A percentile compares a stretch with the other conserved stretches of the same genome.
Conservation (phyloP, 441 rosid species). For the Erodium moschatum region DNA sequence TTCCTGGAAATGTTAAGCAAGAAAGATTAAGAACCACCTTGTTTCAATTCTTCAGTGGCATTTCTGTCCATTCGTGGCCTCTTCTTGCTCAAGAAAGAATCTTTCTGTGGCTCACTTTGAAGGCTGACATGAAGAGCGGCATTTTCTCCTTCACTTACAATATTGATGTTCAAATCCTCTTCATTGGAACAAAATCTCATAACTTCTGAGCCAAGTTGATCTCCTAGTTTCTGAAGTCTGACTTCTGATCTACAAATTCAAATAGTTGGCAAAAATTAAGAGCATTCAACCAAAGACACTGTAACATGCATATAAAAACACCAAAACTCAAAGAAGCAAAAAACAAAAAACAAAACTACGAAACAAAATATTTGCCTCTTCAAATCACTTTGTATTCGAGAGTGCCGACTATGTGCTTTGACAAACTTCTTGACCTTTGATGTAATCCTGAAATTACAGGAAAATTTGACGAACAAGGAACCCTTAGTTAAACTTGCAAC, state of each 20-base stretch:
- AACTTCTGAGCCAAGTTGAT: conserved; percentile 48
- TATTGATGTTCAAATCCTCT: conserved; percentile 52
- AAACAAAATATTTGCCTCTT: conserved; percentile 43
- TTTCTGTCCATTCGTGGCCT: conserved; percentile 28
- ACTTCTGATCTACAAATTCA: conserved; percentile 55
- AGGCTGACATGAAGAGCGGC: conserved; percentile 30
- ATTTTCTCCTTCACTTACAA: conserved; percentile 57
- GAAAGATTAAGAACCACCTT: conserved; percentile 30
- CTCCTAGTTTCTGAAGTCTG: conserved; percentile 59
- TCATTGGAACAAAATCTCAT: conserved; percentile 40
- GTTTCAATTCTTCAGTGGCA: conserved; percentile 28
- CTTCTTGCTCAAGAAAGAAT: conserved; percentile 36
- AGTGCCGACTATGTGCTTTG: conserved; percentile 51
- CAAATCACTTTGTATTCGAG: conserved; percentile 58
- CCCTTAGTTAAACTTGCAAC: conserved; percentile 5
- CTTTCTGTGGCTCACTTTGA: conserved; percentile 31
- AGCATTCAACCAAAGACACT: neutral
- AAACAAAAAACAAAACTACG: neutral
- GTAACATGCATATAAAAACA: neutral
- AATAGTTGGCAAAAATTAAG: conserved; percentile 17
- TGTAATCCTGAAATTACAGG: conserved; percentile 43
- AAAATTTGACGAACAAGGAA: conserved; percentile 17
- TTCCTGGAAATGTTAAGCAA: neutral
- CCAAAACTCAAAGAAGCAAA: conserved; percentile 9
- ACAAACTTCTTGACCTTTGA: conserved; percentile 71